Conservation (phyloP, 345 rosid species). For the Aquilaria sinensis region DNA sequence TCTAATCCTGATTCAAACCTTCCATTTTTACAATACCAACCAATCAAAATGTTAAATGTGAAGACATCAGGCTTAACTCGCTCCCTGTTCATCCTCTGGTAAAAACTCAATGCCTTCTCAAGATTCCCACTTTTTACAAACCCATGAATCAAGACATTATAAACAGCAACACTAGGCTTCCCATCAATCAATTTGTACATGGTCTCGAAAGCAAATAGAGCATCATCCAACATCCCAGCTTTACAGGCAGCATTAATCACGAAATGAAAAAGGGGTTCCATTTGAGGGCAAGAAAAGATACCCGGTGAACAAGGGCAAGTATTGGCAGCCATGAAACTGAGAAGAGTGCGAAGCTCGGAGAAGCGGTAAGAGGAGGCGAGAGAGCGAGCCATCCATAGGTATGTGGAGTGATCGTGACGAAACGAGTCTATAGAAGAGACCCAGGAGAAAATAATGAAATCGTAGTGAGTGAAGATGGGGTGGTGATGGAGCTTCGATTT, state of each 20-base stretch:
- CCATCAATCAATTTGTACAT: slow-evolving; percentile 79
- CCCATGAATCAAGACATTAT: slow-evolving; percentile 67
- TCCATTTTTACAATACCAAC: slow-evolving; percentile 49
- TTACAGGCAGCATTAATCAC: slow-evolving; percentile 49
- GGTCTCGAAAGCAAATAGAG: slow-evolving; percentile 43
- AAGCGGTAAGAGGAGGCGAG: slow-evolving; percentile 65
- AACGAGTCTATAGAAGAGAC: slow-evolving; percentile 66
- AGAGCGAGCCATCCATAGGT: slow-evolving; percentile 69
- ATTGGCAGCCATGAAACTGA: slow-evolving; percentile 47
- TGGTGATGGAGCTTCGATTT: slow-evolving; percentile 70
- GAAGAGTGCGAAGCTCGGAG: slow-evolving; percentile 44
- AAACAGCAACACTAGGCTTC: slow-evolving; percentile 42
- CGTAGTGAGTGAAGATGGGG: slow-evolving; percentile 66
- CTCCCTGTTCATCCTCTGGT: slow-evolving; percentile 54
- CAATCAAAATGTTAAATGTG: slow-evolving; percentile 69
- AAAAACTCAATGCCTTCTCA: slow-evolving; percentile 43
- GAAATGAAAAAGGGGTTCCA: slow-evolving; percentile 52
- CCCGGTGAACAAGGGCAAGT: slow-evolving; percentile 86
- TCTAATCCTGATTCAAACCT: slow-evolving; percentile 52
- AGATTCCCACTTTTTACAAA: slow-evolving; percentile 46
- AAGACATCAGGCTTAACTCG: slow-evolving; percentile 65
- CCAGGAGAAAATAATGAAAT: slow-evolving; percentile 73
- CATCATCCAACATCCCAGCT: slow-evolving; percentile 53
- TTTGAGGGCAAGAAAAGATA: slow-evolving; percentile 77
- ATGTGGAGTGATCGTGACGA: slow-evolving; percentile 75